These are phyloP conservation scores for Pyracantha coccinea DNA, from an alignment of 331 rosid species.

Conservation along the genomic window DNA sequence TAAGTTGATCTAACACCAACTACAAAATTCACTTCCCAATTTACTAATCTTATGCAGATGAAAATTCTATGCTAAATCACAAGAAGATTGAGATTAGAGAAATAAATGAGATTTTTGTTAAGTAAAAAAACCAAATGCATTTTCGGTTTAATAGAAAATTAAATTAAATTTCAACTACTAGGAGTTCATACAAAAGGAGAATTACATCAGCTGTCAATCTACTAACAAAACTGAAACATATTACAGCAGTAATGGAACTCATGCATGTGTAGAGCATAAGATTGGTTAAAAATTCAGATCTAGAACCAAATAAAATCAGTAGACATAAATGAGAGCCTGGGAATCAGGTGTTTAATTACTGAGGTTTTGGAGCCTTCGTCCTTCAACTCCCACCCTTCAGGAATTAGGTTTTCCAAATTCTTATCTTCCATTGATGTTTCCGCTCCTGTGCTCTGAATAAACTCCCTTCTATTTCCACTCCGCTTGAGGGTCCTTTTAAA, in stretches of 20 bases:
- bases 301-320: not conserved
- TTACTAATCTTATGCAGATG: not conserved
- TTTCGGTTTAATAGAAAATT: not conserved
- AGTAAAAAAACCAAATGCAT: not conserved
- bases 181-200: not conserved
- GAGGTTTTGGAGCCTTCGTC: not conserved
- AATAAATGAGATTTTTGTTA: not conserved
- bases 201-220: not conserved
- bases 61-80: not conserved
- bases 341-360: slow-evolving; percentile 4
- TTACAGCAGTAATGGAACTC: slow-evolving; percentile 4
- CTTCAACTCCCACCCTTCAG: slow-evolving; percentile 8
- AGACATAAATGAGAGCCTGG: not conserved
- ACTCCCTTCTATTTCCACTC: not conserved
- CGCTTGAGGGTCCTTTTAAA: not conserved
- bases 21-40: not conserved
- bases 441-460: not conserved
- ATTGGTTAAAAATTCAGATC: not conserved
- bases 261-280: not conserved
- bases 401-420: not conserved
- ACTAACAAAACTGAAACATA: not conserved
- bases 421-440: not conserved
- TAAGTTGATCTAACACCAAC: not conserved
- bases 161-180: not conserved
- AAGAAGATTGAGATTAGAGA: not conserved